Evolutionary conservation across 805 yeast genomes (phyloP).

Genomic region (Spathaspora boniae): DNA sequence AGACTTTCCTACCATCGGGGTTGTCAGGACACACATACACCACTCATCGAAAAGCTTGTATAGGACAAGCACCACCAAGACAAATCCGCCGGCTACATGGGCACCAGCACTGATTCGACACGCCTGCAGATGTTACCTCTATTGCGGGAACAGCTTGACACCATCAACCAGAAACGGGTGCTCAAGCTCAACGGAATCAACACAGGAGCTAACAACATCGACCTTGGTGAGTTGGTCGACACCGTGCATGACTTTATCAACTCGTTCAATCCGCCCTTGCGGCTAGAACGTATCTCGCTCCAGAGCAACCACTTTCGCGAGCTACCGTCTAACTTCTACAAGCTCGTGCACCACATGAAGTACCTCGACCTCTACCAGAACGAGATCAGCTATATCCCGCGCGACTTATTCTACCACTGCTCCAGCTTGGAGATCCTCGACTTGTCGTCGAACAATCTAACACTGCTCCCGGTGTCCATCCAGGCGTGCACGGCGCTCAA

Average conservation of each 20-base stretch:
- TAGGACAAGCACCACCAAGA: too few species aligned
- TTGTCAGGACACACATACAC: too few species aligned
- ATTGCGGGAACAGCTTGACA: slow-evolving; percentile 23
- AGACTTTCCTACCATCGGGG: too few species aligned
- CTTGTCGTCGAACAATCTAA: slow-evolving; percentile 53
- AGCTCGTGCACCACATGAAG: slow-evolving; percentile 41
- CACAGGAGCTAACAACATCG: slow-evolving; percentile 2
- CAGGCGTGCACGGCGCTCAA: slow-evolving; percentile 43
- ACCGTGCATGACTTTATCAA: slow-evolving; percentile 18
- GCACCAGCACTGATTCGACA: too few species aligned
- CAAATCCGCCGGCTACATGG: too few species aligned
- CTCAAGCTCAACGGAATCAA: slow-evolving; percentile 17
- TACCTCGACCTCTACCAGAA: slow-evolving; percentile 69
- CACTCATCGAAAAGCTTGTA: too few species aligned
- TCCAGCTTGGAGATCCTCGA: slow-evolving; percentile 60
- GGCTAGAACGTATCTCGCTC: slow-evolving; percentile 50
- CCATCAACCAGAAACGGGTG: slow-evolving; percentile 16
- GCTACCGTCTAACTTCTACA: slow-evolving; percentile 47
- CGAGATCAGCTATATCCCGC: slow-evolving; percentile 51
- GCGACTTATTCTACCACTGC: slow-evolving; percentile 29
- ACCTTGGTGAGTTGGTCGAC: slow-evolving; percentile 20
- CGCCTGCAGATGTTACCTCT: slow-evolving; percentile 13
- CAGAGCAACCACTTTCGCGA: slow-evolving; percentile 47
- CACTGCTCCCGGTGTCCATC: slow-evolving; percentile 43
- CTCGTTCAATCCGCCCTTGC: slow-evolving; percentile 21